These are phyloP conservation scores for Xylaria cubensis DNA, from an alignment of 495 filamentous ascomycete genomes.

Conservation along the genomic window DNA sequence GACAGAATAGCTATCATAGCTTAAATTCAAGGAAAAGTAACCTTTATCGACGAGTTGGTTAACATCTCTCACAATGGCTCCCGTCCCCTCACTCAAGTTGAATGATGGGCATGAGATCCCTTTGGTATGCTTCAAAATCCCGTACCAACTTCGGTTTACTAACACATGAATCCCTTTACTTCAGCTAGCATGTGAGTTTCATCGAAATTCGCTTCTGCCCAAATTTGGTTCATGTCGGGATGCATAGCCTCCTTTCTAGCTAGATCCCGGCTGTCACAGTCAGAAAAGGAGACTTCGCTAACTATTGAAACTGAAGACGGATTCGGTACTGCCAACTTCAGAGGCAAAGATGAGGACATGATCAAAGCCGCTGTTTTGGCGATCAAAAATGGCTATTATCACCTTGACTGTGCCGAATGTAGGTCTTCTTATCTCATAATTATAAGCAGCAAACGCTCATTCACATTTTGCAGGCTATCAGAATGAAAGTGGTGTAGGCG, in stretches of 20 bases:
- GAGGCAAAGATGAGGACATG: slow-evolving; percentile 55
- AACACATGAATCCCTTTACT: not conserved
- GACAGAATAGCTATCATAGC: not conserved
- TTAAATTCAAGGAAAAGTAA: not conserved
- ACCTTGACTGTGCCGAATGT: slow-evolving; percentile 83
- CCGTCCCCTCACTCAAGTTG: slow-evolving; percentile 61
- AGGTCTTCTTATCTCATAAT: slow-evolving; percentile 6
- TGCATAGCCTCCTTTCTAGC: not conserved
- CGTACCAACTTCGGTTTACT: not conserved
- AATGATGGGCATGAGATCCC: slow-evolving; percentile 78
- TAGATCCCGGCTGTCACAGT: not conserved
- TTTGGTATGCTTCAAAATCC: slow-evolving; percentile 53
- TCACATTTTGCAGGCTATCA: slow-evolving; percentile 64
- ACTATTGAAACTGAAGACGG: slow-evolving; percentile 57
- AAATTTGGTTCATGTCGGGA: not conserved
- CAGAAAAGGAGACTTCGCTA: not conserved
- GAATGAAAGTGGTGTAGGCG: slow-evolving; percentile 77
- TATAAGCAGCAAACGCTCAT: slow-evolving; percentile 2
- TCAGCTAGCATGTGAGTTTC: slow-evolving; percentile 8
- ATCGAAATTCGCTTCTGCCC: not conserved
- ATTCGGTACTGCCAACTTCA: slow-evolving; percentile 55
- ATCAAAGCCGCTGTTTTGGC: slow-evolving; percentile 68
- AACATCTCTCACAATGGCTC: slow-evolving; percentile 14
- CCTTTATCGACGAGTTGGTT: not conserved
- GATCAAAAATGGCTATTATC: slow-evolving; percentile 71